A percentile compares a stretch with the other conserved stretches of the same genome.
Evolutionary conservation across 2,329 filamentous ascomycete genomes (phyloP).

Genomic region (Chlorencoelia australis): DNA sequence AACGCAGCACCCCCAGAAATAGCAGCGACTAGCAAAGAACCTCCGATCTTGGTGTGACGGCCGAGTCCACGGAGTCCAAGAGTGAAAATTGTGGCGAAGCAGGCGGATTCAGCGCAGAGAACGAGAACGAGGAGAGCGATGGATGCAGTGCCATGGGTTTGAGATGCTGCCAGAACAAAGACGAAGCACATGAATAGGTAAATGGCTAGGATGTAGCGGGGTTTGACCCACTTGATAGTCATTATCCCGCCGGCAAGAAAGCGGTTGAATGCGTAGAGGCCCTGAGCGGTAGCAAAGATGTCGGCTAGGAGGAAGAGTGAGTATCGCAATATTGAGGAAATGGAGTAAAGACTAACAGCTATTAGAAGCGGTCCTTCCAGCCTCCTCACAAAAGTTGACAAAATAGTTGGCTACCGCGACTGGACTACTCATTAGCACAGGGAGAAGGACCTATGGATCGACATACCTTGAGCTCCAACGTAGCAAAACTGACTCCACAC

Average conservation of each 20-base stretch:
- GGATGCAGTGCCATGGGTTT: constrained; percentile 2
- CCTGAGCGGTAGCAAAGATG: constrained; percentile 49
- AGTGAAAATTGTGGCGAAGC: constrained; percentile 73
- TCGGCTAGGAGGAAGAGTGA: constrained; percentile 43
- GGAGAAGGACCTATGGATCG: too few relatives aligned
- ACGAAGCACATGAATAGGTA: constrained; percentile 57
- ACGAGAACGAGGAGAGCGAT: constrained; percentile 56
- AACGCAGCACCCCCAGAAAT: constrained; percentile 66
- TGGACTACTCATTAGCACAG: neutral
- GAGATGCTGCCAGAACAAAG: constrained; percentile 26
- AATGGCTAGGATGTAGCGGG: constrained; percentile 56
- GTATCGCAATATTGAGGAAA: neutral
- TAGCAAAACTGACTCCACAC: constrained; percentile 72
- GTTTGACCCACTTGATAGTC: constrained; percentile 45
- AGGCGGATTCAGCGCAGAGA: constrained; percentile 72
- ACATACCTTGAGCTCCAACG: constrained; percentile 50
- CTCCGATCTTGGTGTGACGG: constrained; percentile 65
- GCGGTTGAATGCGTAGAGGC: constrained; percentile 61
- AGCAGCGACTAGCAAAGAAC: constrained; percentile 58
- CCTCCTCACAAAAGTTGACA: constrained; percentile 60
- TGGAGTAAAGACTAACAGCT: constrained; percentile 7
- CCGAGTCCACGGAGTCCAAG: constrained; percentile 67
- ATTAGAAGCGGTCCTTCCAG: constrained; percentile 36
- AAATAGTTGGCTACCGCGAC: constrained; percentile 57
- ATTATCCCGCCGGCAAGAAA: constrained; percentile 60